Evolutionary conservation across 768 basidiomycete genomes (phyloP), one percentile per base, ranked within the genome.

Genomic region (Leccinum boreale): DNA sequence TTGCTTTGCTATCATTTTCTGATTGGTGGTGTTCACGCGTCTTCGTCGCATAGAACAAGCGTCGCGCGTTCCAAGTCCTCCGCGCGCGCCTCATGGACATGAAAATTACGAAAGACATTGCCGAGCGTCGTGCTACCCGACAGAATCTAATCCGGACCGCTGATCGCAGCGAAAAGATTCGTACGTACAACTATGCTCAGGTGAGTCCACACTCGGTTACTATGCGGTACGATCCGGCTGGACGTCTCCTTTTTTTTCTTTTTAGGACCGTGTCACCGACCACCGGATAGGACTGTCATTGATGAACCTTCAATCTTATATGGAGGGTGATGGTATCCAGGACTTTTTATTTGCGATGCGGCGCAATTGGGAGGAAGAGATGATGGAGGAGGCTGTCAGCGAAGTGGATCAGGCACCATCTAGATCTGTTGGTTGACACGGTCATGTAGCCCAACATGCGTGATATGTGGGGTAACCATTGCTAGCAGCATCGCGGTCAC

Each of bases 151-250:
- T 98, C 9, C 83, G 85, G 45, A 85, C 87, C 0, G 87, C 86
- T 2, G 94, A 95, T 67, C 78, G 97, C 21, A 92, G 92, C 63
- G 94, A 98, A 67, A 98, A 98, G 71, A 90, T 98, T 57, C 78
- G 97, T 59, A 98, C 97, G 4, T 98, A 98, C 73, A 98, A 97
- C 66, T 95, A 87, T 70, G 84, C 92, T 1, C 94, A 94, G 79
- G 92, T 82, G 50, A 39, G 60, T 54, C 7, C 21, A 12, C 19
- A 14, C 1, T 44, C 12, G 9, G 5, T 9, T 29, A 10, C 7
- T 12, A 6, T 8, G 8, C 3, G 26, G 8, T 1, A 15, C 17
- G 12, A n/a, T 17, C 10, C 4, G 3, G 7, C 1, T 50, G 55
- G 45, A 60, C 44, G 17, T n/a, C 11, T 45, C 14, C 51, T 23